Base-by-base conservation (phyloP, 257 asterid genomes). In the Primulina tabacum region DNA sequence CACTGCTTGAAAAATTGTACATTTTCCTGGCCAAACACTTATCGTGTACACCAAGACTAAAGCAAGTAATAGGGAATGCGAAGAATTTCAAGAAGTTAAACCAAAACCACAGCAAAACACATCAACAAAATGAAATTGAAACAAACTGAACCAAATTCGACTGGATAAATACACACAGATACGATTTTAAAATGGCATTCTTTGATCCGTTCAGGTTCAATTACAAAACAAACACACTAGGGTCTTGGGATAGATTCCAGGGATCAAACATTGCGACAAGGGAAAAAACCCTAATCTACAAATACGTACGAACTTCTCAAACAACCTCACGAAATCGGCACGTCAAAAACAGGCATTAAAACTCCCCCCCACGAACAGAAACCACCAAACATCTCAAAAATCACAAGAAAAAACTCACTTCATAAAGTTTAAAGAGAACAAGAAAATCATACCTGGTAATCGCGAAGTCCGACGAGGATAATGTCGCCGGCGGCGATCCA, bases 401-500 rank as follows among this genome's bases (percentile, higher is more conserved):
- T 24, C 26, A 24, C 1, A 24, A 24, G 26, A 24, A 24, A 24
- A 24, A 24, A 24, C 26, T 0, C 26, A 24, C 26, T 24, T 24
- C 26, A 55, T 2, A 21, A 16, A 30, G 33, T 6, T 6, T 1
- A 21, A 18, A 11, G 14, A 4, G 5, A 50, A 50, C 2, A 18
- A 7, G 29, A 10, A 18, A 12, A 8, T 0, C 18, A 0, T 40
- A 78, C 96, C 95, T 92, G 98, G 73, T 92, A 92, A 72, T 92
- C 98, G 40, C 98, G 98, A 80, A 92, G 96, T 16, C 96, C 95
- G 52, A 92, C 95, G 67, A 92, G 98, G 76, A 92, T 81, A 68
- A 92, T 92, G 67, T 92, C 98, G 8, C 95, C 95, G 77, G 95
- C 90, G 67, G 98, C 95, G 76, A 92, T 89, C 98, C 96, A 92